Evolutionary conservation across 495 filamentous ascomycete genomes (phyloP).

Genomic region (Penicillium flavigenum): DNA sequence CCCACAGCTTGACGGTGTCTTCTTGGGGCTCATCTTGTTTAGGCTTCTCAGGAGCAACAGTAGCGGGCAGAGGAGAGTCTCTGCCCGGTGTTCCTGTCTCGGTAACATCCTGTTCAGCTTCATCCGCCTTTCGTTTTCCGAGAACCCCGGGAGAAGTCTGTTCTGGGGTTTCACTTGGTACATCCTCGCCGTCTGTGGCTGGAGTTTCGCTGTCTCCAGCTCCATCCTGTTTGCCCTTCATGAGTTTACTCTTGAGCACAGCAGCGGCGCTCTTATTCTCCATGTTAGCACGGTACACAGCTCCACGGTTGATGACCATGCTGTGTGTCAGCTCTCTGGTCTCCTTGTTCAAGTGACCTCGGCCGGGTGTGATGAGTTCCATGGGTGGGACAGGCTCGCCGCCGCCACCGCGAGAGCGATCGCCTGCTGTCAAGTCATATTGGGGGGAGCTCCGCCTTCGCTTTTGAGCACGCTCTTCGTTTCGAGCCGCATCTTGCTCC

Average conservation of each 20-base stretch:
- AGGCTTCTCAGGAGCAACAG: slow-evolving; percentile 37
- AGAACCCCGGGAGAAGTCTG: slow-evolving; percentile 47
- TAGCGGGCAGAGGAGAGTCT: slow-evolving; percentile 45
- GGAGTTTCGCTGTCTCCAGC: slow-evolving; percentile 22
- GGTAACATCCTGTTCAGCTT: slow-evolving; percentile 60
- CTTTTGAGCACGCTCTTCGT: slow-evolving; percentile 48
- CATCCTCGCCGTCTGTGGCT: slow-evolving; percentile 17
- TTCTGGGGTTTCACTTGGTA: slow-evolving; percentile 24
- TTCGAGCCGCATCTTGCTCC: slow-evolving; percentile 58
- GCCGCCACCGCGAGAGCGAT: slow-evolving; percentile 32
- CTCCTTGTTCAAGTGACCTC: slow-evolving; percentile 59
- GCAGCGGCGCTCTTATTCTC: slow-evolving; percentile 95
- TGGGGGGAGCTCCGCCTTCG: slow-evolving; percentile 47
- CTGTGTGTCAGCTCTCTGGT: slow-evolving; percentile 72
- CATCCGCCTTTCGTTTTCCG: slow-evolving; percentile 62
- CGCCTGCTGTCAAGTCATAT: slow-evolving; percentile 35
- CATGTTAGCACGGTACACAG: slow-evolving; percentile 71
- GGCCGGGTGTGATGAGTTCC: slow-evolving; percentile 58
- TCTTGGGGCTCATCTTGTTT: slow-evolving; percentile 60
- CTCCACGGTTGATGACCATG: slow-evolving; percentile 78
- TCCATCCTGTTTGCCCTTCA: slow-evolving; percentile 42
- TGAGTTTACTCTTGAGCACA: slow-evolving; percentile 77
- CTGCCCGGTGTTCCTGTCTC: slow-evolving; percentile 57
- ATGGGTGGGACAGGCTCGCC: slow-evolving; percentile 44
- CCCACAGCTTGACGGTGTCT: slow-evolving; percentile 91